phyloP scores from a whole-genome alignment of 2,329 filamentous ascomycete genomes.

The Colletotrichum tamarilloi region DNA sequence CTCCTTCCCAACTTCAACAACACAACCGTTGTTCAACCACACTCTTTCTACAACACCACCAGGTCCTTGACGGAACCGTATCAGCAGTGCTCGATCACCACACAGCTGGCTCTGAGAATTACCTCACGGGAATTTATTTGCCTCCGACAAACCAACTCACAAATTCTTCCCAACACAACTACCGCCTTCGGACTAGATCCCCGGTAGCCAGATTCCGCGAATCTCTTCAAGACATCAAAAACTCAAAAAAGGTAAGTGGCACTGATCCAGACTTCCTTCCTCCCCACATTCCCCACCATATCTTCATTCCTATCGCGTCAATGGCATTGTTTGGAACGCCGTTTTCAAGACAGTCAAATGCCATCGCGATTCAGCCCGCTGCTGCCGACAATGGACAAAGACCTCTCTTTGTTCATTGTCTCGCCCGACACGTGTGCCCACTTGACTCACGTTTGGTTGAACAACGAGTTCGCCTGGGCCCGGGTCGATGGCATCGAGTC shows the following conservation, averaged over 20 bases:
- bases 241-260: constrained; percentile 29
- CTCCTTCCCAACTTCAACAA: constrained; percentile 26
- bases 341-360: constrained; percentile 11
- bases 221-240: constrained; percentile 28
- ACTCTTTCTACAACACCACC: constrained; percentile 34
- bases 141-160: constrained; percentile 10
- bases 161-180: constrained; percentile 14
- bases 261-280: background rate
- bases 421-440: constrained; percentile 8
- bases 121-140: constrained; percentile 27
- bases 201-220: constrained; percentile 15
- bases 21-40: constrained; percentile 39
- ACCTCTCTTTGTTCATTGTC: constrained; percentile 14
- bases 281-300: background rate
- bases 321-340: constrained; percentile 31
- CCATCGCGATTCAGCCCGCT: constrained; percentile 12
- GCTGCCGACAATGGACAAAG: constrained; percentile 18
- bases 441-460: background rate
- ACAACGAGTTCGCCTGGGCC: background rate
- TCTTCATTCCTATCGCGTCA: constrained; percentile 25
- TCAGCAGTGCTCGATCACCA: constrained; percentile 40
- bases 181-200: constrained; percentile 15
- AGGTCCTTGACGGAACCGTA: constrained; percentile 40
- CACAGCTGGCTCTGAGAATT: constrained; percentile 37
- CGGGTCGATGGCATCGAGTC: background rate